Conservation (phyloP, 805 yeast genomes). For the Starmerella stigmatis region DNA sequence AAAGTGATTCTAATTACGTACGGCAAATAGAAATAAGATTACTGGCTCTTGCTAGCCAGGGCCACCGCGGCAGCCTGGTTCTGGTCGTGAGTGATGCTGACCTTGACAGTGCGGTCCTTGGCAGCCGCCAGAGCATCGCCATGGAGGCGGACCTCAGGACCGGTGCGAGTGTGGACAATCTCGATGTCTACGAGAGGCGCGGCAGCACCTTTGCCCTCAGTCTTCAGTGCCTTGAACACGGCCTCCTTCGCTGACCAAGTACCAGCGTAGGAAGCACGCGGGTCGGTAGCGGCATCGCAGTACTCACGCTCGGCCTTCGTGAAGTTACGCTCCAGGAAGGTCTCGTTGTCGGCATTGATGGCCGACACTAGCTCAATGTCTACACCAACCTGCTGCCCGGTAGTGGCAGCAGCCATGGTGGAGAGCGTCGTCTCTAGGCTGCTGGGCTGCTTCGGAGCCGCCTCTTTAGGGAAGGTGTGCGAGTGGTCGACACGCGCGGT, state of each 20-base stretch:
- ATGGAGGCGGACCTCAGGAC: constrained; percentile 65
- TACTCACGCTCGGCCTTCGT: constrained; percentile 69
- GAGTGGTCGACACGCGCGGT: constrained; percentile 56
- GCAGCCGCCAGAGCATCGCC: constrained; percentile 78
- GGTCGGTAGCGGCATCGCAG: constrained; percentile 61
- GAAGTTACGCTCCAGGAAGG: constrained; percentile 87
- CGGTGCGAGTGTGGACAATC: constrained; percentile 63
- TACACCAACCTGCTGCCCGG: constrained; percentile 77
- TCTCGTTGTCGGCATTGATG: constrained; percentile 75
- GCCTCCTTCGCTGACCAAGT: constrained; percentile 99
- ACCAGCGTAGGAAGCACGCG: constrained; percentile 89
- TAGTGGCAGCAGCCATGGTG: constrained; percentile 31
- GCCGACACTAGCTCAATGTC: constrained; percentile 85
- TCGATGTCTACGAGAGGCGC: constrained; percentile 89
- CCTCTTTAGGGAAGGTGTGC: constrained; percentile 16
- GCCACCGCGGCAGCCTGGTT: constrained; percentile 98
- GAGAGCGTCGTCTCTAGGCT: constrained; percentile 29
- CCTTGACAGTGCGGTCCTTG: constrained; percentile 52
- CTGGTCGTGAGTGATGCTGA: constrained; percentile 93
- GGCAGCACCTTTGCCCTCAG: constrained; percentile 85
- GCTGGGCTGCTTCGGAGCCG: constrained; percentile 26
- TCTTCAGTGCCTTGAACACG: constrained; percentile 90
- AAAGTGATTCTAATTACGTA: background rate
- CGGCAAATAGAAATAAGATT: too few relatives aligned
- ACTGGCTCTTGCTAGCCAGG: constrained; percentile 33